Evolutionary conservation across 345 rosid genomes (phyloP).

Genomic region (Physaria fendleri): DNA sequence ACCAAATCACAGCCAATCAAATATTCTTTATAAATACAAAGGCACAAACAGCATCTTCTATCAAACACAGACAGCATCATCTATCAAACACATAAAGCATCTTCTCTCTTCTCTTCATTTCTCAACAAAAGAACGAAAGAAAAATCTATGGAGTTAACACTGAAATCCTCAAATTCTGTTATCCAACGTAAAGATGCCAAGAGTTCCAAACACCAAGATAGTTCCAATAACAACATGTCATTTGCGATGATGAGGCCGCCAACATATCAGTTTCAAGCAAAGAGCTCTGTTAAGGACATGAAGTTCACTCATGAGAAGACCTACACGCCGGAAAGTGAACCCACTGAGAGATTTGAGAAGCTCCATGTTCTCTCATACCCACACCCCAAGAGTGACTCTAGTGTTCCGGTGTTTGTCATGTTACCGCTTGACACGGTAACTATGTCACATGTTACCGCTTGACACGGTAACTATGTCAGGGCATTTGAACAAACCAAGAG

Average conservation of each 20-base stretch:
- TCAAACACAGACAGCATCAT: conserved; percentile 22
- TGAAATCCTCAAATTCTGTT: conserved; percentile 62
- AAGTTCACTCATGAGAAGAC: conserved; percentile 34
- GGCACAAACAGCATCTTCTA: conserved; percentile 26
- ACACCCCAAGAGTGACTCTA: conserved; percentile 33
- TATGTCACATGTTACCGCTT: too few relatives aligned
- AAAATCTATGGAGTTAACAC: conserved; percentile 53
- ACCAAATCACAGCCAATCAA: conserved; percentile 46
- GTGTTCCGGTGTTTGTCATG: conserved; percentile 91
- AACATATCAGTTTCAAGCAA: conserved; percentile 34
- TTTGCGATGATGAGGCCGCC: conserved; percentile 50
- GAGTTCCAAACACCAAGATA: conserved; percentile 45
- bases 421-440: conserved; percentile 87
- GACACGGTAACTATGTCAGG: conserved; percentile 66
- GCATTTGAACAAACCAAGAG: conserved; percentile 65
- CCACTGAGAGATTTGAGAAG: conserved; percentile 37
- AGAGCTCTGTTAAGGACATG: conserved; percentile 37
- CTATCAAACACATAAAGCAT: conserved; percentile 28
- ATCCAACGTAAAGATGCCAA: conserved; percentile 53
- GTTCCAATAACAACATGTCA: conserved; percentile 34
- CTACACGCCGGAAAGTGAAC: conserved; percentile 25
- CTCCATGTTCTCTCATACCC: conserved; percentile 45
- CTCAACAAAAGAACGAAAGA: conserved; percentile 18
- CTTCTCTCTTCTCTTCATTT: conserved; percentile 18
- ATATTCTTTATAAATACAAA: conserved; percentile 41